Percentiles rank a stretch among this genome's conserved stretches.
These are phyloP conservation scores for Batkoa obscura DNA, from an alignment of 371 early-diverging fungal genomes.

Conservation along the genomic window DNA sequence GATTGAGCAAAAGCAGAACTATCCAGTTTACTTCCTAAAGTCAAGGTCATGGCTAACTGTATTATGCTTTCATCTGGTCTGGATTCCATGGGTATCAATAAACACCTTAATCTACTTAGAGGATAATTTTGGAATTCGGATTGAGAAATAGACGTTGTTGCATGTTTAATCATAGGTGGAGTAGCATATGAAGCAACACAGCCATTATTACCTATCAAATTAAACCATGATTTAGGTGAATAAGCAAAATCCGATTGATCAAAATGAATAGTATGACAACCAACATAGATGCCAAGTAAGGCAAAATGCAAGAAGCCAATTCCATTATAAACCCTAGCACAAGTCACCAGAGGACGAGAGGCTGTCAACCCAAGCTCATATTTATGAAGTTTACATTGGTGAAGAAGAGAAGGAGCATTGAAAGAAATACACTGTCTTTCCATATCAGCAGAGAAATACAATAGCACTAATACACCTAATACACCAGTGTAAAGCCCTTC, in stretches of 20 bases:
- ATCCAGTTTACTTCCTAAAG: neutral
- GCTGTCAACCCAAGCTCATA: slow-evolving; percentile 51
- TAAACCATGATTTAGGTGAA: slow-evolving; percentile 41
- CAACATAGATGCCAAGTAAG: slow-evolving; percentile 54
- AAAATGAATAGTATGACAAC: slow-evolving; percentile 30
- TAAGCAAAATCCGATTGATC: slow-evolving; percentile 26
- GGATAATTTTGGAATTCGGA: slow-evolving; percentile 19
- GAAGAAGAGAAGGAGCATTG: slow-evolving; percentile 41
- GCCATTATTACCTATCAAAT: slow-evolving; percentile 34
- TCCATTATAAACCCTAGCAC: slow-evolving; percentile 43
- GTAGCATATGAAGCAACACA: slow-evolving; percentile 39
- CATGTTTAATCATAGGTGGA: slow-evolving; percentile 53
- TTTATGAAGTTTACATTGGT: slow-evolving; percentile 59
- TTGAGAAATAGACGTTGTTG: slow-evolving; percentile 26
- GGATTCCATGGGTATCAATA: slow-evolving; percentile 48
- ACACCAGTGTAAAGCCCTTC: slow-evolving; percentile 19
- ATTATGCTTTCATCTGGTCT: slow-evolving; percentile 23
- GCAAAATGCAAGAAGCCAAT: slow-evolving; percentile 51
- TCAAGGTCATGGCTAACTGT: slow-evolving; percentile 1
- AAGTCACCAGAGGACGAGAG: slow-evolving; percentile 42
- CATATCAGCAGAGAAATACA: slow-evolving; percentile 29
- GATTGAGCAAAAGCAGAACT: neutral
- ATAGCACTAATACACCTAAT: slow-evolving; percentile 25
- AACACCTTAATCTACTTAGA: slow-evolving; percentile 37
- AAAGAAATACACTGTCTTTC: slow-evolving; percentile 31